Evolutionary conservation across 257 asterid species (phyloP).

Genomic region (Ehretia macrophylla): DNA sequence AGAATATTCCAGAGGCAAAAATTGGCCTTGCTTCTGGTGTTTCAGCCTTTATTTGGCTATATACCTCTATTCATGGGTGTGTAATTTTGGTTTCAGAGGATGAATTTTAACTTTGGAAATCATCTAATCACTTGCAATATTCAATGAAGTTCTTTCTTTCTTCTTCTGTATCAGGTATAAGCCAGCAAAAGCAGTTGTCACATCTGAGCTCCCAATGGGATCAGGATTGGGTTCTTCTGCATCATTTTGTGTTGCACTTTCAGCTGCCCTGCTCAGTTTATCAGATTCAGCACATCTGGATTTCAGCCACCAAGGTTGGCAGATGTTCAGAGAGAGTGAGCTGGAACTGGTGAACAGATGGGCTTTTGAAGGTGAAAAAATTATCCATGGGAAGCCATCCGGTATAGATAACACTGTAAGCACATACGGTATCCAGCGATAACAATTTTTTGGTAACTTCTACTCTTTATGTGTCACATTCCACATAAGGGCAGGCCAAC

Average conservation of each 20-base stretch:
- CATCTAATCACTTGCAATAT: slow-evolving; percentile 6
- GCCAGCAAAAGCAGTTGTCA: slow-evolving; percentile 77
- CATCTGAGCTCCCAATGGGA: slow-evolving; percentile 93
- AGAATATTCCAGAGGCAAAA: slow-evolving; percentile 60
- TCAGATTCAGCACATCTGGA: slow-evolving; percentile 62
- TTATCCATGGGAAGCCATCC: slow-evolving; percentile 96
- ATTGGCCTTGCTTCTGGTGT: slow-evolving; percentile 70
- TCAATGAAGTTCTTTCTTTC: background rate
- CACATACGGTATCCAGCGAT: slow-evolving; percentile 73
- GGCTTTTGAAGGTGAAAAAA: slow-evolving; percentile 97
- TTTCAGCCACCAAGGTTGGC: slow-evolving; percentile 91
- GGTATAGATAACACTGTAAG: slow-evolving; percentile 98
- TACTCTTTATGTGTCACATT: too few species aligned
- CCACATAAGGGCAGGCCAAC: too few species aligned
- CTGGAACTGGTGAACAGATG: slow-evolving; percentile 86
- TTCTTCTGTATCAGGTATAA: slow-evolving; percentile 48
- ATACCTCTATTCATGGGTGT: slow-evolving; percentile 80
- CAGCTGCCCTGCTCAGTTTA: slow-evolving; percentile 78
- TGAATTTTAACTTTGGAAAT: background rate
- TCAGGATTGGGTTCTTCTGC: slow-evolving; percentile 99
- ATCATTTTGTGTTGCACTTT: slow-evolving; percentile 80
- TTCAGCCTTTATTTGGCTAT: slow-evolving; percentile 90
- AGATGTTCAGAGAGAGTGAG: slow-evolving; percentile 59
- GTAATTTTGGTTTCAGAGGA: slow-evolving; percentile 9
- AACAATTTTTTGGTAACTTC: too few species aligned